Conservation (phyloP, 2,329 filamentous ascomycete species). For the Penicillium sp. region DNA sequence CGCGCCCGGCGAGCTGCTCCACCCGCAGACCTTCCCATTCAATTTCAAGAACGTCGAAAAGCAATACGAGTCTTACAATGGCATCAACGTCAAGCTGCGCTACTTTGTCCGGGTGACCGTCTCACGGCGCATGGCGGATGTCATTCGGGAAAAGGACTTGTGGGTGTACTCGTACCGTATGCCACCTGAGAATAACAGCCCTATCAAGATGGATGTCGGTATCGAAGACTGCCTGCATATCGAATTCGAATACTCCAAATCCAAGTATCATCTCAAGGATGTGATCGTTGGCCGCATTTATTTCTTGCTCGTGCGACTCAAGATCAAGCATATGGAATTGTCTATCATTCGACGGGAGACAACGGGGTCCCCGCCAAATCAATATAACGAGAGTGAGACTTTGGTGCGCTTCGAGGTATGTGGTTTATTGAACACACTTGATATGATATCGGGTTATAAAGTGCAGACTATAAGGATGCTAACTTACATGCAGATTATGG, state of each 20-base stretch:
- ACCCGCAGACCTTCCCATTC: slow-evolving; percentile 97
- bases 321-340: slow-evolving; percentile 99
- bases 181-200: slow-evolving; percentile 93
- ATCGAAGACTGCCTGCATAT: slow-evolving; percentile 99
- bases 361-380: slow-evolving; percentile 89
- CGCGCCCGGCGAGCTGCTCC: slow-evolving; percentile 91
- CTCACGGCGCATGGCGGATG: slow-evolving; percentile 90
- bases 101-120: slow-evolving; percentile 98
- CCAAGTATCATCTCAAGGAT: slow-evolving; percentile 97
- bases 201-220: slow-evolving; percentile 99
- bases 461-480: not conserved
- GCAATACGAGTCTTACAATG: slow-evolving; percentile 98
- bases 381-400: slow-evolving; percentile 99
- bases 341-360: slow-evolving; percentile 96
- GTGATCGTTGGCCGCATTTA: slow-evolving; percentile 98
- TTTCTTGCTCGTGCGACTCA: slow-evolving; percentile 88
- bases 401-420: slow-evolving; percentile 85
- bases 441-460: slow-evolving; percentile 1
- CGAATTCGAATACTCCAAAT: slow-evolving; percentile 98
- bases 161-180: slow-evolving; percentile 99
- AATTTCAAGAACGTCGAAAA: slow-evolving; percentile 99
- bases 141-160: slow-evolving; percentile 96
- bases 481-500: slow-evolving; percentile 66
- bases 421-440: not conserved
- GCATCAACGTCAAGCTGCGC: slow-evolving; percentile 97